phyloP scores from a whole-genome alignment of 2,329 filamentous ascomycete genomes.

The Achaetomium macrosporum region DNA sequence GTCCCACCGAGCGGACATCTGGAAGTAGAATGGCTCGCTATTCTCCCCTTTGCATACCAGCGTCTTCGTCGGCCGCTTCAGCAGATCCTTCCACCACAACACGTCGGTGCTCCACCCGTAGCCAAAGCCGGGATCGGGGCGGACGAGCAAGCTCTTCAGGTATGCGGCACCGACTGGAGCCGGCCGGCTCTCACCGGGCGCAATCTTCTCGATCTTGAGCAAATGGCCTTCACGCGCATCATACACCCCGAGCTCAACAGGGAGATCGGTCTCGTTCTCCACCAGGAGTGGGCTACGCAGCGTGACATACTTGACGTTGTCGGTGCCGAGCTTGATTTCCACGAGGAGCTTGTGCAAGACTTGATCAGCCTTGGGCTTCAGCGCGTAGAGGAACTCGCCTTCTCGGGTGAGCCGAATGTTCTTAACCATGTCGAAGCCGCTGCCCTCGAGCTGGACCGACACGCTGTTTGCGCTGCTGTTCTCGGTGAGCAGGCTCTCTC shows the following conservation, averaged over 20 bases:
- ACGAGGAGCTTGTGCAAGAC: constrained; percentile 86
- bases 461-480: constrained; percentile 69
- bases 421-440: constrained; percentile 85
- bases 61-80: constrained; percentile 78
- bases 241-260: constrained; percentile 87
- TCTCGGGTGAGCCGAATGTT: constrained; percentile 90
- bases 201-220: constrained; percentile 95
- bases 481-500: constrained; percentile 85
- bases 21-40: constrained; percentile 92
- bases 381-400: constrained; percentile 82
- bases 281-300: constrained; percentile 85
- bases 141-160: constrained; percentile 78
- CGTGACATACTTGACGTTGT: constrained; percentile 98
- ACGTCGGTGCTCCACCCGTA: constrained; percentile 91
- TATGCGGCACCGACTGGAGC: constrained; percentile 89
- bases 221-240: constrained; percentile 82
- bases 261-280: constrained; percentile 95
- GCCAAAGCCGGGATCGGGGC: constrained; percentile 92
- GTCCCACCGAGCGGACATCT: constrained; percentile 82
- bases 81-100: constrained; percentile 86
- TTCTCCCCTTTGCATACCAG: constrained; percentile 84
- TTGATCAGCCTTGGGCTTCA: constrained; percentile 80
- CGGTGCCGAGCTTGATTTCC: constrained; percentile 80
- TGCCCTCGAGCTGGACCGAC: constrained; percentile 79
- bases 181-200: constrained; percentile 82